phyloP scores from a whole-genome alignment of 768 basidiomycete species.

The Tulasnella calospora region DNA sequence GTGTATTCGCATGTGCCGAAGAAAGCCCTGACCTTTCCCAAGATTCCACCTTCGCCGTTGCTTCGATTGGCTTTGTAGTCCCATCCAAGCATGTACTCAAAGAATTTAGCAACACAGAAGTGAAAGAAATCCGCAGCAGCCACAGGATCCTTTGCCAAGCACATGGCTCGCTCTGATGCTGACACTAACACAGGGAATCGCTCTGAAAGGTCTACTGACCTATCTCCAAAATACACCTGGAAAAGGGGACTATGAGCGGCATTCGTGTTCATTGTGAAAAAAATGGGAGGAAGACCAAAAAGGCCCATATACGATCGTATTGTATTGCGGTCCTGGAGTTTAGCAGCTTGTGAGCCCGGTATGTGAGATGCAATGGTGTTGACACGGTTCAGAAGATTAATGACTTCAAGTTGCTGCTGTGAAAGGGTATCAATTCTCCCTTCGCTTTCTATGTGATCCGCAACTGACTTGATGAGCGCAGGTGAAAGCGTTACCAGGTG shows the following conservation, averaged over 20 bases:
- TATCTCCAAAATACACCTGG: slow-evolving; percentile 35
- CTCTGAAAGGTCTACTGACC: slow-evolving; percentile 6
- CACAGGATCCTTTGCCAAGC: slow-evolving; percentile 37
- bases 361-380: slow-evolving; percentile 35
- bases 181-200: slow-evolving; percentile 31
- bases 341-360: slow-evolving; percentile 36
- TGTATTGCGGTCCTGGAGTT: slow-evolving; percentile 31
- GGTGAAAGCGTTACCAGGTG: slow-evolving; percentile 18
- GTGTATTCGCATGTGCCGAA: slow-evolving; percentile 35
- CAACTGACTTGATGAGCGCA: background rate
- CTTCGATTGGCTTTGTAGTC: slow-evolving; percentile 27
- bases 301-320: slow-evolving; percentile 34
- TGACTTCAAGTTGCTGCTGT: slow-evolving; percentile 31
- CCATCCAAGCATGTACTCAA: slow-evolving; percentile 35
- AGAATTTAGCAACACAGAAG: slow-evolving; percentile 32
- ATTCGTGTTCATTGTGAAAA: slow-evolving; percentile 34
- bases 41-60: slow-evolving; percentile 31
- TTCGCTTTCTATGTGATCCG: slow-evolving; percentile 24
- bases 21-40: slow-evolving; percentile 35
- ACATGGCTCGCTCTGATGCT: slow-evolving; percentile 29
- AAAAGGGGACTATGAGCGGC: slow-evolving; percentile 33
- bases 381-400: slow-evolving; percentile 33
- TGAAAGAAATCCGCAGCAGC: slow-evolving; percentile 38
- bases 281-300: slow-evolving; percentile 35
- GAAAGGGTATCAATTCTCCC: background rate